Evolutionary conservation across 129 eudicot genomes (phyloP).

Genomic region (Escallonia rubra): DNA sequence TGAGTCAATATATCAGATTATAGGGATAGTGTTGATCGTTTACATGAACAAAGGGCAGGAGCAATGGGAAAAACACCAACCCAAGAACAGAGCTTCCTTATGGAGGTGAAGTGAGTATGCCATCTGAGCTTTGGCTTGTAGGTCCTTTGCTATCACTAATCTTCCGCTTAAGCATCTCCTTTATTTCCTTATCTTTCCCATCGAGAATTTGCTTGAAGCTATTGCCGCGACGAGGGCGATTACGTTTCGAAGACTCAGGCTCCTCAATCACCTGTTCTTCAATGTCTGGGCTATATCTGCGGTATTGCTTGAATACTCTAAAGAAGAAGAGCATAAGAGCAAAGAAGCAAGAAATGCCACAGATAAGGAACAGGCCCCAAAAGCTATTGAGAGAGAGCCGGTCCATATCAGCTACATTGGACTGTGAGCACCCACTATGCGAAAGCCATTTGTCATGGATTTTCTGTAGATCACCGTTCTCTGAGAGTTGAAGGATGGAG

Average conservation of each 20-base stretch:
- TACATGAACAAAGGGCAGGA: too few relatives aligned
- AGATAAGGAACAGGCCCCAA: slow-evolving; percentile 48
- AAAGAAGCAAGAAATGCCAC: slow-evolving; percentile 29
- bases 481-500: slow-evolving; percentile 43
- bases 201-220: slow-evolving; percentile 38
- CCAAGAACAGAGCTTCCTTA: neutral
- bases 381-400: slow-evolving; percentile 38
- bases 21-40: too few relatives aligned
- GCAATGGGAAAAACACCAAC: too few relatives aligned
- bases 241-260: slow-evolving; percentile 14
- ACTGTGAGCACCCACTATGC: slow-evolving; percentile 14
- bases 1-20: too few relatives aligned
- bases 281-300: slow-evolving; percentile 13
- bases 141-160: slow-evolving; percentile 15
- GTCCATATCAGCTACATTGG: slow-evolving; percentile 7
- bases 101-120: slow-evolving; percentile 12
- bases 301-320: slow-evolving; percentile 22
- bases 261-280: slow-evolving; percentile 10
- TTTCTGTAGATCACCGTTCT: slow-evolving; percentile 32
- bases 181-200: slow-evolving; percentile 33
- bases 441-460: slow-evolving; percentile 40
- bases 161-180: slow-evolving; percentile 25
- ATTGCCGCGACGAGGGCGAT: slow-evolving; percentile 8
- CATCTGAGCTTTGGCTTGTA: slow-evolving; percentile 7
- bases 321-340: slow-evolving; percentile 20